Percentiles rank a stretch among this genome's conserved stretches.
phyloP scores from a whole-genome alignment of 1,284 basidiomycete genomes.

The Ganoderma boninense region DNA sequence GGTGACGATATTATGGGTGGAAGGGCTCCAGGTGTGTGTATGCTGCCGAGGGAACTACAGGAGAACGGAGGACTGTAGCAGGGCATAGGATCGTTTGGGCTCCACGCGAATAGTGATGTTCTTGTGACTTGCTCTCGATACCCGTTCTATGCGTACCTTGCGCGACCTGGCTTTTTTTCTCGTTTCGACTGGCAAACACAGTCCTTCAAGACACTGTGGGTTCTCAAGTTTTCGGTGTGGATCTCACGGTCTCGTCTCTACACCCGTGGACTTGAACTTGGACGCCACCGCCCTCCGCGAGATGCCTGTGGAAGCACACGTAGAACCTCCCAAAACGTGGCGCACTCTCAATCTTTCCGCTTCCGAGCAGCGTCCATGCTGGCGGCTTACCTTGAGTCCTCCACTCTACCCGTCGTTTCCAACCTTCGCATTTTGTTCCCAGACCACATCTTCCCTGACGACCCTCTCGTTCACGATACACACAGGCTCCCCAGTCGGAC shows the following conservation, averaged over 20 bases:
- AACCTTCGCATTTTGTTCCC: constrained; percentile 33
- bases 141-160: neutral
- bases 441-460: constrained; percentile 38
- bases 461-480: constrained; percentile 38
- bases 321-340: neutral
- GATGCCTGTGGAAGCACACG: neutral
- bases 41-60: neutral
- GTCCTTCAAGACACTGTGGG: neutral
- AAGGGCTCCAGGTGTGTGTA: neutral
- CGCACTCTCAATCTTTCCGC: neutral
- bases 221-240: neutral
- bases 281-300: neutral
- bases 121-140: neutral
- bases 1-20: no score
- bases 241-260: neutral
- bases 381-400: neutral
- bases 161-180: neutral
- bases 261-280: neutral
- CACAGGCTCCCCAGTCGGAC: neutral
- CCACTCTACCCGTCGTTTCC: no score
- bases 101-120: neutral
- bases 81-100: neutral
- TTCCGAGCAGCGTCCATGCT: neutral
- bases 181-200: neutral
- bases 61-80: neutral